Evolutionary conservation across 2,329 filamentous ascomycete species (phyloP).

Genomic region (Penicillium hesseltinei): DNA sequence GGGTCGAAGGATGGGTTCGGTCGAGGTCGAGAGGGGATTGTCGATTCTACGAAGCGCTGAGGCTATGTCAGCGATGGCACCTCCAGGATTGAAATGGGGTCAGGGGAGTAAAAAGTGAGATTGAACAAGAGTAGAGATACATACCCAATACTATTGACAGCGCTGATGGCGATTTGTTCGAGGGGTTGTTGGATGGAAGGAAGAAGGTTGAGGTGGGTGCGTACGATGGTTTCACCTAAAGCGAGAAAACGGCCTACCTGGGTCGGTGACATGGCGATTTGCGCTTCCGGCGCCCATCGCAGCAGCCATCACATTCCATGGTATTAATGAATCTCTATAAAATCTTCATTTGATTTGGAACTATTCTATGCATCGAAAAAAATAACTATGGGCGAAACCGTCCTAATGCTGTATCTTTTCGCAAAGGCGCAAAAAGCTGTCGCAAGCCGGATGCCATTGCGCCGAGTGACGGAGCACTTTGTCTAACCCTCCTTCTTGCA

Average conservation of each 20-base stretch:
- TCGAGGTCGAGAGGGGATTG: slow-evolving; percentile 27
- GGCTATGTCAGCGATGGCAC: slow-evolving; percentile 42
- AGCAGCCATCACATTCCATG: slow-evolving; percentile 21
- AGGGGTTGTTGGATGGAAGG: slow-evolving; percentile 19
- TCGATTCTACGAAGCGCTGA: slow-evolving; percentile 39
- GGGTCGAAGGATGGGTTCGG: slow-evolving; percentile 22
- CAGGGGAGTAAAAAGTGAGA: slow-evolving; percentile 17
- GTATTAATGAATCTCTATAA: not conserved
- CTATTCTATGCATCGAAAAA: slow-evolving; percentile 4
- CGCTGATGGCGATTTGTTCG: slow-evolving; percentile 10
- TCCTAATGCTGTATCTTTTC: slow-evolving; percentile 11
- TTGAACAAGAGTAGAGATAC: slow-evolving; percentile 15
- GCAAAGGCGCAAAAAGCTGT: slow-evolving; percentile 27
- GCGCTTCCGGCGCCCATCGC: slow-evolving; percentile 26
- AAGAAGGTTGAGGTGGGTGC: slow-evolving; percentile 32
- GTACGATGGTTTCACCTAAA: slow-evolving; percentile 44
- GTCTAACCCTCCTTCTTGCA: slow-evolving; percentile 10
- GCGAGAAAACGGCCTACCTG: slow-evolving; percentile 36
- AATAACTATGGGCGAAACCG: not conserved
- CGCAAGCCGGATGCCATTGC: slow-evolving; percentile 26
- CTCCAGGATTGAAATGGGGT: slow-evolving; percentile 27
- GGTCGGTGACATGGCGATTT: slow-evolving; percentile 35
- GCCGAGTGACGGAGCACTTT: slow-evolving; percentile 21
- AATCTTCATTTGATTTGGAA: not conserved
- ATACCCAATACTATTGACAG: slow-evolving; percentile 15